Evolutionary conservation across 768 basidiomycete genomes (phyloP).

Genomic region (Calocybe gangraenosa): DNA sequence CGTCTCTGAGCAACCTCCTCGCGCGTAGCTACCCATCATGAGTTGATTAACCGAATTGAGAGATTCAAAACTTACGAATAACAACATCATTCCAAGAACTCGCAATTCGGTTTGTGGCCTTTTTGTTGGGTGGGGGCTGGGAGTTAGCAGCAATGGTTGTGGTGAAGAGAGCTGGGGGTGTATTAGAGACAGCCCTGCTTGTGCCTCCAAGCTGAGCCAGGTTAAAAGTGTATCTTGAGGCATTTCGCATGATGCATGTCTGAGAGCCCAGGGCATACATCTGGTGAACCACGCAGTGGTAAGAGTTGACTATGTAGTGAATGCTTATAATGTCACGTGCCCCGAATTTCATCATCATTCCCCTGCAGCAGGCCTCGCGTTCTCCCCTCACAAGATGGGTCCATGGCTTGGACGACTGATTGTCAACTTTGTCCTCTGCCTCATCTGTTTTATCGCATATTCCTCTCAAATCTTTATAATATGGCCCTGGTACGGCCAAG

Average conservation of each 20-base stretch:
- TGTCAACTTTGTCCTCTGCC: conserved; percentile 63
- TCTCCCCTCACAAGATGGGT: too few relatives aligned
- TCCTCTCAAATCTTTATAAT: conserved; percentile 87
- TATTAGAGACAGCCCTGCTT: too few relatives aligned
- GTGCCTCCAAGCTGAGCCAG: too few relatives aligned
- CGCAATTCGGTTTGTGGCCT: conserved; percentile 15
- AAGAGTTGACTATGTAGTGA: background rate
- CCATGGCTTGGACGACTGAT: conserved; percentile 54
- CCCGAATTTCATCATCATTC: background rate
- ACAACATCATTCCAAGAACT: conserved; percentile 21
- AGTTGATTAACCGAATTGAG: background rate
- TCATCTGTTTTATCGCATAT: conserved; percentile 86
- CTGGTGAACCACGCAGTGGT: background rate
- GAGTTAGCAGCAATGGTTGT: conserved; percentile 1
- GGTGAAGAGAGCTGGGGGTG: background rate
- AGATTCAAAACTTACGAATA: conserved; percentile 28
- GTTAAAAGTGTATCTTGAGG: background rate
- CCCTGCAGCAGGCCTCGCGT: background rate
- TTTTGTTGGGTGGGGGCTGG: conserved; percentile 2
- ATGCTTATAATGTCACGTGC: conserved; percentile 12
- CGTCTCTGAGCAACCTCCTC: conserved; percentile 14
- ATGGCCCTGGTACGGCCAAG: conserved; percentile 88
- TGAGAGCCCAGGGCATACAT: conserved; percentile 14
- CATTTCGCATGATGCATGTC: conserved; percentile 7
- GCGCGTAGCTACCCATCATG: conserved; percentile 10